Evolutionary conservation across 805 yeast species (phyloP), one percentile per base, ranked within the genome.

Genomic region (Candida mattraensis): DNA sequence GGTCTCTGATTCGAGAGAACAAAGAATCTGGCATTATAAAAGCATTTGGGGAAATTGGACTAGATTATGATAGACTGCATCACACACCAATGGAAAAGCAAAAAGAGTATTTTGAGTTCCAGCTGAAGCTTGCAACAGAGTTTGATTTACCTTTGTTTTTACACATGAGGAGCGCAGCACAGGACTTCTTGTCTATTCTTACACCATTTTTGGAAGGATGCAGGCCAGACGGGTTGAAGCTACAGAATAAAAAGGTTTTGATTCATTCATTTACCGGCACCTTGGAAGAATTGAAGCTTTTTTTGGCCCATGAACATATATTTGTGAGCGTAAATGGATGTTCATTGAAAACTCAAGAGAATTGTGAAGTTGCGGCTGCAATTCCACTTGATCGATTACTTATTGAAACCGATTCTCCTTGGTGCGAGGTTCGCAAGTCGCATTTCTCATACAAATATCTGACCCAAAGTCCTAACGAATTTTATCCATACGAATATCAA

Each of bases 221-320:
- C 0, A 50, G 64, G 22, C 46, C 61, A 2, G 53, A 51, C 28
- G 52, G 52, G 1, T 28, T 50, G 15, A 11, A 15, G 24, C 53
- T 69, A 34, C 37, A 41, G 7, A 70, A 70, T 33, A 45, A 48
- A 5, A 72, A 76, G 25, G 91, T 93, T n/a, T 91, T 93, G 5
- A 91, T 93, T 1, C 99, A 93, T 60, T 89, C 98, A 1, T 93
- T 91, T 60, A 91, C 99, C 0, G 99, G 97, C 2, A 69, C 87
- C 0, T 38, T 58, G 11, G 73, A 67, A 5, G 97, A 93, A 45
- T 60, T 87, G 44, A 49, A 69, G 5, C 66, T 68, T 33, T 52
- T 88, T 18, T 58, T 89, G 14, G 63, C 63, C 0, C 30, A 42
- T 6, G 45, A 57, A 76, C 31, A 87, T 81, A 70, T 87, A 28